Conservation (phyloP, 495 filamentous ascomycete genomes). For the Bombardia bombarda region DNA sequence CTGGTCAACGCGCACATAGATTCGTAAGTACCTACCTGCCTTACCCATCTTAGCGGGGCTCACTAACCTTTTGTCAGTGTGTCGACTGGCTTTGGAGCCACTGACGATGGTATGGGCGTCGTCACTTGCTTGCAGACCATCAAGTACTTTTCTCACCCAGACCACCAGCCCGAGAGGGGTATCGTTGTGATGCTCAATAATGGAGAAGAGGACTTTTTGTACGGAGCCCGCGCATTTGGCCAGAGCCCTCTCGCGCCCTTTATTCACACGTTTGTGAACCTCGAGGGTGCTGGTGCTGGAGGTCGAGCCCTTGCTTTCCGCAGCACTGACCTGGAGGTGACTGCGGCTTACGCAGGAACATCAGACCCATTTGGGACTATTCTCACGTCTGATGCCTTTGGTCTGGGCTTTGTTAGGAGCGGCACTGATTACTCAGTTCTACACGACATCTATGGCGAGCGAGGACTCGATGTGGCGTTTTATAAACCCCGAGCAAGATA, state of each 20-base stretch:
- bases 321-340: constrained; percentile 80
- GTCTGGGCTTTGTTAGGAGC: constrained; percentile 65
- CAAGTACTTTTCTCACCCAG: constrained; percentile 71
- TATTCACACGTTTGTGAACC: constrained; percentile 79
- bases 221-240: constrained; percentile 80
- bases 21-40: constrained; percentile 22
- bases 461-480: constrained; percentile 90
- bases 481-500: constrained; percentile 77
- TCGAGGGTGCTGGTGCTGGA: constrained; percentile 92
- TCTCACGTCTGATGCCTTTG: constrained; percentile 74
- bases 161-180: constrained; percentile 68
- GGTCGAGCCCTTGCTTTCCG: constrained; percentile 83
- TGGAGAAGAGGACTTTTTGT: constrained; percentile 89
- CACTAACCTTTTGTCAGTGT: constrained; percentile 48
- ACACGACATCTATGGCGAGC: constrained; percentile 67
- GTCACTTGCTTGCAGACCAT: constrained; percentile 82
- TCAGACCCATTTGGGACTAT: constrained; percentile 78
- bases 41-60: no score
- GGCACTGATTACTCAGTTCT: constrained; percentile 89
- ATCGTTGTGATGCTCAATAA: constrained; percentile 89
- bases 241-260: constrained; percentile 71
- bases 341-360: constrained; percentile 61
- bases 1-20: constrained; percentile 96
- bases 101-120: constrained; percentile 88
- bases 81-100: constrained; percentile 80